Evolutionary conservation across 106 monocot genomes (phyloP).

Genomic region (Platanthera guangdongensis): DNA sequence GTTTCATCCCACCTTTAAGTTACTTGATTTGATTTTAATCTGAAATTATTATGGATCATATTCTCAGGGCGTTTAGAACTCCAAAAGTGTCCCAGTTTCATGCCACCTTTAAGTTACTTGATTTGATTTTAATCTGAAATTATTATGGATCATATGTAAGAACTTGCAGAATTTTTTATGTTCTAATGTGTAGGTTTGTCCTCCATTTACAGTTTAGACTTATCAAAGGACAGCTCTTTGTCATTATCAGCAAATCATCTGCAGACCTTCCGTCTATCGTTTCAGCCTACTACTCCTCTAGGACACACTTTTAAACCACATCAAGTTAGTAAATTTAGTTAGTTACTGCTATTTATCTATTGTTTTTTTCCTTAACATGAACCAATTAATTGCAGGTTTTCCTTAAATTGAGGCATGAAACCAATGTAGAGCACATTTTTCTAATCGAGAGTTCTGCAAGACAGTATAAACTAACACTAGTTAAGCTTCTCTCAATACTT

Average conservation of each 20-base stretch:
- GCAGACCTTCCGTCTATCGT: slow-evolving; percentile 73
- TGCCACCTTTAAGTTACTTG: background rate
- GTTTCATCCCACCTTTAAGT: background rate
- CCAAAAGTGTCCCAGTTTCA: background rate
- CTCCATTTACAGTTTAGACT: slow-evolving; percentile 64
- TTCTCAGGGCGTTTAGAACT: background rate
- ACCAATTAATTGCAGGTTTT: slow-evolving; percentile 45
- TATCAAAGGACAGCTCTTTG: slow-evolving; percentile 41
- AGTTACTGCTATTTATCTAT: background rate
- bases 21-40: background rate
- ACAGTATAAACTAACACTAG: slow-evolving; percentile 66
- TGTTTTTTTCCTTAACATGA: slow-evolving; percentile 3
- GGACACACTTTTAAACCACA: slow-evolving; percentile 80
- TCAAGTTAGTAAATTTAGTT: slow-evolving; percentile 44
- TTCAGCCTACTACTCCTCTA: slow-evolving; percentile 66
- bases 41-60: background rate
- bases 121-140: background rate
- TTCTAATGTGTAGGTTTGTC: background rate
- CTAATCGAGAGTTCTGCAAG: slow-evolving; percentile 50
- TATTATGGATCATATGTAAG: background rate
- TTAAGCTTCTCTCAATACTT: slow-evolving; percentile 23
- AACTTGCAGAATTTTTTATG: background rate
- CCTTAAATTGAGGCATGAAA: slow-evolving; percentile 84
- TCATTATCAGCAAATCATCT: slow-evolving; percentile 89
- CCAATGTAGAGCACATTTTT: slow-evolving; percentile 85